Base-by-base conservation (phyloP, 495 filamentous ascomycete genomes). In the Talaromyces liani region DNA sequence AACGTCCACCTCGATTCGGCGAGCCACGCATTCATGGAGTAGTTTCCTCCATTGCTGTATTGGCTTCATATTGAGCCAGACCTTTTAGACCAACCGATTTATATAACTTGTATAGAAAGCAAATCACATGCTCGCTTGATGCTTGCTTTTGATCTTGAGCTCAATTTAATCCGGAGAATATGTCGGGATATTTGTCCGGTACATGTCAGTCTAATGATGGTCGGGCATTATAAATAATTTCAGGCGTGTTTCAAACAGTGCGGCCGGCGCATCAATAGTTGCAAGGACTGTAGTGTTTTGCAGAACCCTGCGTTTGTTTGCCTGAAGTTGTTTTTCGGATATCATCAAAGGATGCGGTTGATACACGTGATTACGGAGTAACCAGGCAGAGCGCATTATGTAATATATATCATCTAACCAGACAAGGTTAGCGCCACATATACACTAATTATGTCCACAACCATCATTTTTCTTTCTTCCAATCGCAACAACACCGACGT, bases 1-100 rank as follows among this genome's bases (percentile, higher is more conserved):
- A 36, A 79, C 75, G 16, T 72, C 70, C 12, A 75, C 74, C 64
- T 78, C 77, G 60, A 79, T 74, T 29, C 78, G 77, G 66, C 73
- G 74, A 66, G 72, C 67, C 63, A 80, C 65, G 68, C 78, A 79
- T 65, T 69, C 72, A 51, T 72, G 69, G 72, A 80, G 69, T 69
- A 80, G 76, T 54, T 66, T 71, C 66, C 67, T 75, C 78, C 78
- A 80, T 73, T 77, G 75, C 10, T 67, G 58, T 67, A 75, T 74
- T 47, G 72, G 18, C 54, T 62, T 47, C 60, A 62, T 62, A 45
- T 33, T 51, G 47, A 56, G 53, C 22, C 22, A 24, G 22, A 24
- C 22, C 2, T 24, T 24, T 24, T 24, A 24, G 22, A 24, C 22
- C 22, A 24, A 24, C 22, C 22, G 22, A 24, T 24, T 24, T 24